A percentile compares a stretch with the other conserved stretches of the same genome.
These are phyloP conservation scores for Russula emetica DNA, from an alignment of 768 basidiomycete genomes.

Conservation along the genomic window DNA sequence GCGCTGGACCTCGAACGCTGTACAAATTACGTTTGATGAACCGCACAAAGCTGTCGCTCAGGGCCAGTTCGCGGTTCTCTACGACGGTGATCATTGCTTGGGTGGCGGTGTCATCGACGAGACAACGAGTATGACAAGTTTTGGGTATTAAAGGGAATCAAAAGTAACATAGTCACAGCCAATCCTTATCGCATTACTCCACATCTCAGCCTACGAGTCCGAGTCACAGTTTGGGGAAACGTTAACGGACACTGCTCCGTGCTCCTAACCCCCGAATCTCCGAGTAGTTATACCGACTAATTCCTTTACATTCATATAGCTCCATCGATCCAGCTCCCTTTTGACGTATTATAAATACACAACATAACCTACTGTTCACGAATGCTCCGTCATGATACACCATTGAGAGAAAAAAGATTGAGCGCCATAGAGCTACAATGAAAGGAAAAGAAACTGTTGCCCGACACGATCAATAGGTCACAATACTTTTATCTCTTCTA, in stretches of 20 bases:
- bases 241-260: too few relatives aligned
- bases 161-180: background rate
- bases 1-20: slow-evolving; percentile 24
- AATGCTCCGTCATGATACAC: slow-evolving; percentile 4
- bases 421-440: background rate
- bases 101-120: slow-evolving; percentile 69
- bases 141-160: too few relatives aligned
- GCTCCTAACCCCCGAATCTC: too few relatives aligned
- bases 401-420: background rate
- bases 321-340: background rate
- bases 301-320: too few relatives aligned
- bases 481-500: slow-evolving; percentile 13
- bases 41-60: slow-evolving; percentile 66
- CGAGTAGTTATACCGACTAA: too few relatives aligned
- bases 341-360: slow-evolving; percentile 7
- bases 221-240: too few relatives aligned
- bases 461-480: background rate
- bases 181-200: background rate
- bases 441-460: background rate
- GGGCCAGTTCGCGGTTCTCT: slow-evolving; percentile 78
- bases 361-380: slow-evolving; percentile 2
- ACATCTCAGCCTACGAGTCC: background rate
- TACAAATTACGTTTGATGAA: slow-evolving; percentile 50
- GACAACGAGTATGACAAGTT: background rate
- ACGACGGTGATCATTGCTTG: slow-evolving; percentile 71